A percentile compares a stretch with the other conserved stretches of the same genome.
Conservation (phyloP, 2,329 filamentous ascomycete genomes). For the Aspergillus neotritici region DNA sequence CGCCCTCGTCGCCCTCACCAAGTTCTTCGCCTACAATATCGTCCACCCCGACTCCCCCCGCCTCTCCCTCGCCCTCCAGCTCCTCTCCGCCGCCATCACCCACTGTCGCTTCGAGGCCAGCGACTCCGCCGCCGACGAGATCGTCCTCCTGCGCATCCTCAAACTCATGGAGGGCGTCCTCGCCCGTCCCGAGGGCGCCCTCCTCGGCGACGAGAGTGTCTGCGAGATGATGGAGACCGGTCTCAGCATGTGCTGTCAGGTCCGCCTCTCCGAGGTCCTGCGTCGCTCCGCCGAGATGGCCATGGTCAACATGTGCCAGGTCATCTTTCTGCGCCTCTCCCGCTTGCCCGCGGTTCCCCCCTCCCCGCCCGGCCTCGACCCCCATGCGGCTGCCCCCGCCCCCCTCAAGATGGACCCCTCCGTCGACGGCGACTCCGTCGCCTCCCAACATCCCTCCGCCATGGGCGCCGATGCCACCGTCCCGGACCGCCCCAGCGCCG, state of each 20-base stretch:
- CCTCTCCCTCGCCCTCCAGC: constrained; percentile 86
- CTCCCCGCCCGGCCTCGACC: constrained; percentile 59
- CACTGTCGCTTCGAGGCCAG: constrained; percentile 97
- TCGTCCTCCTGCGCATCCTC: constrained; percentile 87
- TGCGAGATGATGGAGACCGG: constrained; percentile 99
- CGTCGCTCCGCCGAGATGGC: constrained; percentile 88
- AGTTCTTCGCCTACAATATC: constrained; percentile 93
- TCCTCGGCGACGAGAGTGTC: constrained; percentile 95
- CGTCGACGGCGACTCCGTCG: constrained; percentile 59
- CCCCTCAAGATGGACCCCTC: constrained; percentile 79
- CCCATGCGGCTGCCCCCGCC: constrained; percentile 51
- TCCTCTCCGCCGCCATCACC: constrained; percentile 88
- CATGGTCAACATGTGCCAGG: constrained; percentile 99
- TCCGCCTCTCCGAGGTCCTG: constrained; percentile 82
- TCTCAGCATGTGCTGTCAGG: constrained; percentile 92
- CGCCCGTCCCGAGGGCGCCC: constrained; percentile 81
- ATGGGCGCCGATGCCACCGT: constrained; percentile 35
- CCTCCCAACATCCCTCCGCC: constrained; percentile 44
- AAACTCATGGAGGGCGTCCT: constrained; percentile 99
- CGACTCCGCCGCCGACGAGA: constrained; percentile 89
- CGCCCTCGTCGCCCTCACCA: constrained; percentile 85
- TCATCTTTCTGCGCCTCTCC: constrained; percentile 91
- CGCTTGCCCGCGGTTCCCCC: constrained; percentile 72
- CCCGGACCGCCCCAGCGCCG: constrained; percentile 28
- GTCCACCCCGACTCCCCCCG: constrained; percentile 79